Evolutionary conservation across 1,139 yeast genomes (phyloP).

Genomic region (Lodderomyces parapsilosis): DNA sequence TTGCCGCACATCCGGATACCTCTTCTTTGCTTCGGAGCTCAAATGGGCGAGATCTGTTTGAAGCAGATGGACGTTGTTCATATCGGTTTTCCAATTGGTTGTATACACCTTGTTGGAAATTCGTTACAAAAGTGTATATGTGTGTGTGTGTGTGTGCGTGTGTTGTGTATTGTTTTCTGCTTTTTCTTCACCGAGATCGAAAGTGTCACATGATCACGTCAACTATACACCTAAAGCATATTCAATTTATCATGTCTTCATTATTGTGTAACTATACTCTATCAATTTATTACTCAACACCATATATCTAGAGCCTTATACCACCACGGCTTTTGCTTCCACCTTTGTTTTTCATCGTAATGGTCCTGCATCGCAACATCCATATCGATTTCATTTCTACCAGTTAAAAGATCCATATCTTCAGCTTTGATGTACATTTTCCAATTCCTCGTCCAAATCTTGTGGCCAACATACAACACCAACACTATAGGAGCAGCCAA

Average conservation of each 20-base stretch:
- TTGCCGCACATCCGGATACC: conserved; percentile 62
- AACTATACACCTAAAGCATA: not conserved
- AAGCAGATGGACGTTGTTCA: conserved; percentile 47
- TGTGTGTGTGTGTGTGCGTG: not conserved
- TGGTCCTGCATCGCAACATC: conserved; percentile 25
- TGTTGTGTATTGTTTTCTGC: not conserved
- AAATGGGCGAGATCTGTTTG: conserved; percentile 57
- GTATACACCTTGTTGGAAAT: too few species aligned
- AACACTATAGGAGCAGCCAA: conserved; percentile 29
- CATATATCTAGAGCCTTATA: conserved; percentile 21
- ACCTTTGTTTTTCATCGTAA: conserved; percentile 14
- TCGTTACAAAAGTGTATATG: too few species aligned
- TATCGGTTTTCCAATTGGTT: conserved; percentile 11
- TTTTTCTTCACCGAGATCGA: not conserved
- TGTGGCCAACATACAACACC: conserved; percentile 26
- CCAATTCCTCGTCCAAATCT: conserved; percentile 27
- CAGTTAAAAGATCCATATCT: conserved; percentile 42
- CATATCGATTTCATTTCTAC: conserved; percentile 28
- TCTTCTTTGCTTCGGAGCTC: conserved; percentile 67
- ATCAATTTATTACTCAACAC: conserved; percentile 15
- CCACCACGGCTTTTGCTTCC: conserved; percentile 17
- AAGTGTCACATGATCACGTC: not conserved
- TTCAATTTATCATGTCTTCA: not conserved
- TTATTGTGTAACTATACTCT: not conserved
- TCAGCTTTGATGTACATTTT: conserved; percentile 38